phyloP scores from a whole-genome alignment of 345 rosid genomes.

The Litchi chinensis region DNA sequence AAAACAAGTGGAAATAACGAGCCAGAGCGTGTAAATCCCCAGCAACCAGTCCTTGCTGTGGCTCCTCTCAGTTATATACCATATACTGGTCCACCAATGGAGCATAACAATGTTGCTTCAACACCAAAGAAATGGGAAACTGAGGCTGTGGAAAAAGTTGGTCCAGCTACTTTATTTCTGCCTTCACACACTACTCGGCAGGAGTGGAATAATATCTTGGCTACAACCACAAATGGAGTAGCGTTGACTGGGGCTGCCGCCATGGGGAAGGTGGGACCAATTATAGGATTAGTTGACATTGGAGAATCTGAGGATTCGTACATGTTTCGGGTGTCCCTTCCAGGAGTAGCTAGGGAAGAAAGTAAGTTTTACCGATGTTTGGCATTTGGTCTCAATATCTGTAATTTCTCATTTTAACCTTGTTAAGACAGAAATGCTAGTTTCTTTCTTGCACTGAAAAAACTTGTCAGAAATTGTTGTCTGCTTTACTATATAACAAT shows the following conservation, averaged over 20 bases:
- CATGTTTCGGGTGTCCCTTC: constrained; percentile 15
- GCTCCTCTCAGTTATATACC: constrained; percentile 73
- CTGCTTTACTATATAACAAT: neutral
- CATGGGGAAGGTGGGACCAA: constrained; percentile 58
- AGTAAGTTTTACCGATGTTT: constrained; percentile 33
- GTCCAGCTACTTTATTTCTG: constrained; percentile 52
- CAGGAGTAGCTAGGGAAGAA: constrained; percentile 50
- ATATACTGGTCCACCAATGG: constrained; percentile 51
- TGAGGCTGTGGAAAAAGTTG: constrained; percentile 34
- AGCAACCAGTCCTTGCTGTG: constrained; percentile 44
- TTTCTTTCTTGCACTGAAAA: constrained; percentile 1
- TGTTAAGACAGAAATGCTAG: neutral
- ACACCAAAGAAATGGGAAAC: constrained; percentile 19
- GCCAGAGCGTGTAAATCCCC: constrained; percentile 29
- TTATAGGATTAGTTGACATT: constrained; percentile 57
- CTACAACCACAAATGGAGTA: constrained; percentile 47
- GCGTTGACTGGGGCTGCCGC: constrained; percentile 73
- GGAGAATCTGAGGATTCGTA: constrained; percentile 58
- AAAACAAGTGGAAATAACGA: constrained; percentile 25
- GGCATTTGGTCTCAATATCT: constrained; percentile 24
- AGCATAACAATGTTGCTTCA: constrained; percentile 26
- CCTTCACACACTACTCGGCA: constrained; percentile 50
- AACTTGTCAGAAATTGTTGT: neutral
- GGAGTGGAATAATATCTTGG: constrained; percentile 40
- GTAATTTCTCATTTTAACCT: neutral